A percentile compares a stretch with the other conserved stretches of the same genome.
Evolutionary conservation across 441 rosid species (phyloP).

Genomic region (Croton laevigatus): DNA sequence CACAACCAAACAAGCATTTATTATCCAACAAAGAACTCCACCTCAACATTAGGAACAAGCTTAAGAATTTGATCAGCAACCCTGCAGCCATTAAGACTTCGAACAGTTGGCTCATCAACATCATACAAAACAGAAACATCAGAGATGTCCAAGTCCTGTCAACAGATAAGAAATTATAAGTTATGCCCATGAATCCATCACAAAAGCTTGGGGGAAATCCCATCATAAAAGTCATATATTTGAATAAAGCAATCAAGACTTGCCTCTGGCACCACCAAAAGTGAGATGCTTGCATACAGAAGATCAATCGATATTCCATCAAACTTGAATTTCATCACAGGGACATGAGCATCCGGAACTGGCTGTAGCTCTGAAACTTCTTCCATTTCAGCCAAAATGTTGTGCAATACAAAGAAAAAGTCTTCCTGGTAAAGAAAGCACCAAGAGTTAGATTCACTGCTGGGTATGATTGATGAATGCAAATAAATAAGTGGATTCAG

Average conservation of each 20-base stretch:
- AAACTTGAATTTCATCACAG: conserved; percentile 72
- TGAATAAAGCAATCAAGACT: conserved; percentile 22
- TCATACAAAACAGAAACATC: conserved; percentile 44
- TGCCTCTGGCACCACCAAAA: conserved; percentile 53
- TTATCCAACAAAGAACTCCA: conserved; percentile 20
- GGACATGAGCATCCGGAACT: conserved; percentile 79
- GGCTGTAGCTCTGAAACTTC: conserved; percentile 69
- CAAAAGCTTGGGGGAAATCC: neutral
- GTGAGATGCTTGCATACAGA: conserved; percentile 61
- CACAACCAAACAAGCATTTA: neutral
- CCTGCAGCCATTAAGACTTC: conserved; percentile 77
- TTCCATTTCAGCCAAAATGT: conserved; percentile 51
- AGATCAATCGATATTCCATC: conserved; percentile 66
- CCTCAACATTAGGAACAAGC: conserved; percentile 69
- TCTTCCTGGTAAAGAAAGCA: conserved; percentile 39
- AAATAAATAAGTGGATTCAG: conserved; percentile 6
- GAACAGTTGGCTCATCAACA: conserved; percentile 60
- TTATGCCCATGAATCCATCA: neutral
- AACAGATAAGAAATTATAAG: conserved; percentile 8
- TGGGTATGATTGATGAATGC: neutral
- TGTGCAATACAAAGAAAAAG: conserved; percentile 55
- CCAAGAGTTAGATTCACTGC: conserved; percentile 1
- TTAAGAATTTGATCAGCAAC: conserved; percentile 70
- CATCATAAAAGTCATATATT: neutral
- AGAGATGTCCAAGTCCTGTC: conserved; percentile 63